phyloP scores from a whole-genome alignment of 176 grass and related monocot genomes.

The Cymbopogon citratus region DNA sequence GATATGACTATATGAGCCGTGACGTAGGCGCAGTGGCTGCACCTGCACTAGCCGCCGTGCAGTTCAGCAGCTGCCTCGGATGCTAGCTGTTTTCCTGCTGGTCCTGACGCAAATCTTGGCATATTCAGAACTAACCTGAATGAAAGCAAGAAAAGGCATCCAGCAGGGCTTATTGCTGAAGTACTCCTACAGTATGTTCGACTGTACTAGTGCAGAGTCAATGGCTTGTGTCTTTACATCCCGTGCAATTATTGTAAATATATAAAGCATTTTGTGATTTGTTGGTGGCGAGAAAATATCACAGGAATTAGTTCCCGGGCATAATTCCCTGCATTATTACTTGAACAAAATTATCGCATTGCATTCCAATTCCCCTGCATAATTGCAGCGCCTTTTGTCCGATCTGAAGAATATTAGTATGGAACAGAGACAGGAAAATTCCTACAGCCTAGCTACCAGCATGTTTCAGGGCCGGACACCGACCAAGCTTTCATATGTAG shows the following conservation, averaged over 20 bases:
- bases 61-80: not conserved
- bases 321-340: slow-evolving; percentile 31
- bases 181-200: not conserved
- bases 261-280: not conserved
- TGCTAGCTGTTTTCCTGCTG: not conserved
- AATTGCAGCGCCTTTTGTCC: slow-evolving; percentile 10
- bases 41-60: not conserved
- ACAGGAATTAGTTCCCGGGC: slow-evolving; percentile 22
- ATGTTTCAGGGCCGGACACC: not conserved
- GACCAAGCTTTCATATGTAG: slow-evolving; percentile 1
- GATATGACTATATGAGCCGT: not conserved
- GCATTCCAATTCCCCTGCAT: slow-evolving; percentile 34
- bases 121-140: slow-evolving; percentile 1
- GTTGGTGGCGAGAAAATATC: not conserved
- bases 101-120: not conserved
- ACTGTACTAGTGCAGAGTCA: not conserved
- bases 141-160: not conserved
- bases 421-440: not conserved
- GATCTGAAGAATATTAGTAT: slow-evolving; percentile 10
- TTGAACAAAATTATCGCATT: slow-evolving; percentile 24
- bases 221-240: not conserved
- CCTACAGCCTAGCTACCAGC: not conserved
- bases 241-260: not conserved
- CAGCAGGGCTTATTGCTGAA: not conserved
- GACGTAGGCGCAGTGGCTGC: not conserved